Evolutionary conservation across 148 eudicot genomes (phyloP).

Genomic region (Rhododendron mucronatum): DNA sequence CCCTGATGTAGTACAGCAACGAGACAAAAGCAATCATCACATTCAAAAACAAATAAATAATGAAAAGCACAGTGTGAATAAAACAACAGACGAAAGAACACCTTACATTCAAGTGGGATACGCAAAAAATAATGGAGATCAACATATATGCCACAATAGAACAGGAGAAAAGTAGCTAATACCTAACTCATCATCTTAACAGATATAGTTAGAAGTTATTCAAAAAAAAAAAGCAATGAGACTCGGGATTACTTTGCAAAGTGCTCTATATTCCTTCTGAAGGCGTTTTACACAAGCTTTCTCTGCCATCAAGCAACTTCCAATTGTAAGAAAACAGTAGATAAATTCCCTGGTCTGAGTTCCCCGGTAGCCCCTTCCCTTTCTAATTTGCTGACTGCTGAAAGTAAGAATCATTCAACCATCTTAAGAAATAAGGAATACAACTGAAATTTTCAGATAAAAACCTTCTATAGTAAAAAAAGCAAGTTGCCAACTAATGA

Average conservation of each 20-base stretch:
- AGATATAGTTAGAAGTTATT: background rate
- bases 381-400: background rate
- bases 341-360: background rate
- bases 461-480: background rate
- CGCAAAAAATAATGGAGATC: background rate
- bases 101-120: background rate
- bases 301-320: slow-evolving; percentile 13
- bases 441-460: background rate
- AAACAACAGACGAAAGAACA: background rate
- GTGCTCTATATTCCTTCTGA: slow-evolving; percentile 20
- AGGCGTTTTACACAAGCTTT: slow-evolving; percentile 17
- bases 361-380: background rate
- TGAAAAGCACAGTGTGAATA: background rate
- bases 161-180: background rate
- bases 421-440: background rate
- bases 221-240: background rate
- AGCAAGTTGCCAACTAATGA: background rate
- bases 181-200: background rate
- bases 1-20: background rate
- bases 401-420: background rate
- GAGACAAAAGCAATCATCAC: background rate
- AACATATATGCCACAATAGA: background rate
- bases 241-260: slow-evolving; percentile 12
- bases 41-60: background rate
- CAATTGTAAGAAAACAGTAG: background rate